These are phyloP conservation scores for Eucalyptus curtisii DNA, from an alignment of 345 rosid genomes.

Conservation along the genomic window DNA sequence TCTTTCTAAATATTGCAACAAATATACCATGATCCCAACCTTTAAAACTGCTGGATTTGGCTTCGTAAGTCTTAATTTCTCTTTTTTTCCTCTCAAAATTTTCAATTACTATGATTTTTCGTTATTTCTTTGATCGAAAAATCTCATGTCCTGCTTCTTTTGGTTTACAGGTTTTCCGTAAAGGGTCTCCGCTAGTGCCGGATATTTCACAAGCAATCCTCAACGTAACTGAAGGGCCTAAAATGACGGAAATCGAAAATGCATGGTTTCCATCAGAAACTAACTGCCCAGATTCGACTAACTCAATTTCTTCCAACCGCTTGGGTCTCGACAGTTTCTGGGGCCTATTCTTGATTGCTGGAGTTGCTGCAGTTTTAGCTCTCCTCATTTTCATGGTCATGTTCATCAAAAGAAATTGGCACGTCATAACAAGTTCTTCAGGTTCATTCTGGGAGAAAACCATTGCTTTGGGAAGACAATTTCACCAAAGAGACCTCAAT, in stretches of 20 bases:
- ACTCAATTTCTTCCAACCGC: not conserved
- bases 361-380: not conserved
- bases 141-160: not conserved
- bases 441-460: accelerated
- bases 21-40: not conserved
- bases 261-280: not conserved
- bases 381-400: not conserved
- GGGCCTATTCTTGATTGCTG: not conserved
- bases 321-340: not conserved
- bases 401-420: too few species aligned
- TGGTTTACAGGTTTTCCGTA: not conserved
- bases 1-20: not conserved
- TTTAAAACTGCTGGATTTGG: not conserved
- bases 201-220: not conserved
- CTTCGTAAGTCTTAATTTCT: not conserved
- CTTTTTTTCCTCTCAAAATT: not conserved
- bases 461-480: too few species aligned
- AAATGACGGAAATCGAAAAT: not conserved
- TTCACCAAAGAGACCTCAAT: not conserved
- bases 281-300: not conserved
- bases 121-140: not conserved
- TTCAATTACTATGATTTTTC: not conserved
- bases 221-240: not conserved
- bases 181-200: not conserved
- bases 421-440: too few species aligned